Conservation (phyloP, 495 filamentous ascomycete genomes). For the Neurospora sp. region DNA sequence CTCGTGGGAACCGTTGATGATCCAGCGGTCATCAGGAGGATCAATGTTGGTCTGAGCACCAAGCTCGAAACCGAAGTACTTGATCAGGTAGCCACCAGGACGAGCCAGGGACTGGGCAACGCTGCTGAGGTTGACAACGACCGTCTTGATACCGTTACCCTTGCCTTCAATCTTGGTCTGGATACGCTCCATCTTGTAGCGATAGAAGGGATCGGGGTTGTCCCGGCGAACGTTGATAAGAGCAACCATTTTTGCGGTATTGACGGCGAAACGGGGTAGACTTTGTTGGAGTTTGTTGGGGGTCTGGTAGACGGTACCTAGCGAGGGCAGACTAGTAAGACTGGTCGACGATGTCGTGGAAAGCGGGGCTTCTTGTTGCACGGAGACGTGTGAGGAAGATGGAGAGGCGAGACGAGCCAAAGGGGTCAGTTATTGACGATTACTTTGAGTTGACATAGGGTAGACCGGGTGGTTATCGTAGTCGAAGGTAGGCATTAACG, state of each 20-base stretch:
- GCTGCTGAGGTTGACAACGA: conserved; percentile 93
- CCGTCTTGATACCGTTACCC: conserved; percentile 95
- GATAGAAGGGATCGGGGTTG: conserved; percentile 97
- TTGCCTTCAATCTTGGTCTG: conserved; percentile 99
- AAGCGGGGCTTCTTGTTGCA: conserved; percentile 39
- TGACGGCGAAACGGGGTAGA: conserved; percentile 12
- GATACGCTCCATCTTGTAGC: conserved; percentile 99
- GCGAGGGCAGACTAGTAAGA: conserved; percentile 19
- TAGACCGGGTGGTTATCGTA: conserved; percentile 26
- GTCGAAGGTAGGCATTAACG: conserved; percentile 45
- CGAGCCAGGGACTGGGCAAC: conserved; percentile 88
- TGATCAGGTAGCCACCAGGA: conserved; percentile 91
- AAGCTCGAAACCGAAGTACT: conserved; percentile 98
- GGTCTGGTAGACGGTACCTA: conserved; percentile 4
- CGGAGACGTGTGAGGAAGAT: conserved; percentile 22
- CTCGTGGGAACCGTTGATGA: conserved; percentile 98
- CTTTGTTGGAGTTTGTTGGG: background rate
- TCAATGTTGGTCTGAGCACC: conserved; percentile 97
- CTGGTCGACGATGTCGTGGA: conserved; percentile 14
- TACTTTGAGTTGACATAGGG: conserved; percentile 42
- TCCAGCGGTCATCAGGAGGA: conserved; percentile 96
- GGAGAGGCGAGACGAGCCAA: conserved; percentile 20
- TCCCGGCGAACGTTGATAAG: conserved; percentile 95
- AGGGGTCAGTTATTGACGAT: conserved; percentile 37
- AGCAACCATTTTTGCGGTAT: conserved; percentile 44